Base-by-base conservation (phyloP, 176 grass and related monocot species). In the Oryza meridionalis region DNA sequence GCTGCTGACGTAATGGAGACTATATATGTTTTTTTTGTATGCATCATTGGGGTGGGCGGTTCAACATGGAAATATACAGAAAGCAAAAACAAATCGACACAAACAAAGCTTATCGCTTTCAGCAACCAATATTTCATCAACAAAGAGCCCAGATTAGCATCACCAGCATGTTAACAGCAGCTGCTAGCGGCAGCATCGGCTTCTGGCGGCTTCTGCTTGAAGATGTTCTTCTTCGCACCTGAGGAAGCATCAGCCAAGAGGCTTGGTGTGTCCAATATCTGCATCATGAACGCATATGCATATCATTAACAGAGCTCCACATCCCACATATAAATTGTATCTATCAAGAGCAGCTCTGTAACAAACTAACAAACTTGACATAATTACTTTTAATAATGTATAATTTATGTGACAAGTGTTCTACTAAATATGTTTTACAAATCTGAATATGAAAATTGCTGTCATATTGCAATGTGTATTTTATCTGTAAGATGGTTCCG, bases 191-290 rank as follows among this genome's bases (percentile, higher is more conserved):
- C 88, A 8, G 84, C 81, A 72, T 94, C 95, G 72, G 90, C 75
- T 90, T 94, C 84, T 0, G 92, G 89, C 4, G 90, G 77, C 85
- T 95, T 98, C 82, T 98, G 96, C 70, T 92, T 98, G 78, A 99
- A 99, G 73, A 99, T 99, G 51, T 96, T 99, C 83, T 95, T 93
- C 83, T 99, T 94, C 32, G 77, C 78, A 58, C 93, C 86, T 0
- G 91, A 86, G 0, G 93, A 94, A 33, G 92, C 96, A 70, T 96
- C 93, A 0, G 96, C 81, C 13, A 95, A 72, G 47, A 99, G 93
- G 77, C 91, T 99, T 27, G 96, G 96, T 14, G 96, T 99, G 76
- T 99, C 93, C 73, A 99, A 78, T 65, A 99, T 92, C 96, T 99
- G 89, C 50, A 79, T 49, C 0, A 9, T 31, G 29, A 24, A 26